Conservation (phyloP, 768 basidiomycete genomes). For the Tricholoma terreum region DNA sequence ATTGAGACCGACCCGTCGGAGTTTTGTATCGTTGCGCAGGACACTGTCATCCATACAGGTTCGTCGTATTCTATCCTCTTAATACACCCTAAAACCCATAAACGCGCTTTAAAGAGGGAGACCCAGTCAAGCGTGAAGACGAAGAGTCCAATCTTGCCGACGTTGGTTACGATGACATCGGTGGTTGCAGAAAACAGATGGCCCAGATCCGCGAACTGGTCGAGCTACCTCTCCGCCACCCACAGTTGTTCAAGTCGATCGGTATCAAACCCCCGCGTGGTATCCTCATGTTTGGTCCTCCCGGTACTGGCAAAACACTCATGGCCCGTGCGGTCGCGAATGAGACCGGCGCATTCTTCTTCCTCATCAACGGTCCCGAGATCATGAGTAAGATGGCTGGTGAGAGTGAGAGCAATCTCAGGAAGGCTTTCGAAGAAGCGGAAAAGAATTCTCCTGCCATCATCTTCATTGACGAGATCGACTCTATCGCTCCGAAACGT, state of each 20-base stretch:
- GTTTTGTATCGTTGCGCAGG: slow-evolving; percentile 98
- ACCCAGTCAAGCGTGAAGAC: slow-evolving; percentile 97
- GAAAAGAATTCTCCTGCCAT: slow-evolving; percentile 99
- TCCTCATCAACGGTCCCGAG: slow-evolving; percentile 99
- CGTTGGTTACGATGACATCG: slow-evolving; percentile 99
- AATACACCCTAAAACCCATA: slow-evolving; percentile 14
- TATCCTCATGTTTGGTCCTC: slow-evolving; percentile 98
- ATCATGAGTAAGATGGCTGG: slow-evolving; percentile 99
- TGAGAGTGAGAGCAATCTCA: slow-evolving; percentile 93
- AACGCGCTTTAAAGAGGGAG: slow-evolving; percentile 65
- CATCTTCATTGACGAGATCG: slow-evolving; percentile 99
- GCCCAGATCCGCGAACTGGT: slow-evolving; percentile 99
- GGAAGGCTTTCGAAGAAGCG: slow-evolving; percentile 99
- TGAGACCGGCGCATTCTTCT: slow-evolving; percentile 99
- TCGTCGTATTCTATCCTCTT: slow-evolving; percentile 13
- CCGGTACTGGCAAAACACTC: slow-evolving; percentile 98
- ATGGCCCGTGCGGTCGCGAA: slow-evolving; percentile 99
- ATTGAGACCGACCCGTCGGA: slow-evolving; percentile 98
- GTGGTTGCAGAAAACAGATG: slow-evolving; percentile 99
- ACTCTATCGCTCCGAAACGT: slow-evolving; percentile 99
- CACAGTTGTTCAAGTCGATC: slow-evolving; percentile 99
- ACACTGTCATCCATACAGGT: slow-evolving; percentile 96
- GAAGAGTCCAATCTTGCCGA: slow-evolving; percentile 96
- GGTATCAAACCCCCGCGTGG: slow-evolving; percentile 99
- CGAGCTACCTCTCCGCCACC: slow-evolving; percentile 95